phyloP scores from a whole-genome alignment of 163 green algal genomes.

The Chlamydomonas reinhardtii region DNA sequence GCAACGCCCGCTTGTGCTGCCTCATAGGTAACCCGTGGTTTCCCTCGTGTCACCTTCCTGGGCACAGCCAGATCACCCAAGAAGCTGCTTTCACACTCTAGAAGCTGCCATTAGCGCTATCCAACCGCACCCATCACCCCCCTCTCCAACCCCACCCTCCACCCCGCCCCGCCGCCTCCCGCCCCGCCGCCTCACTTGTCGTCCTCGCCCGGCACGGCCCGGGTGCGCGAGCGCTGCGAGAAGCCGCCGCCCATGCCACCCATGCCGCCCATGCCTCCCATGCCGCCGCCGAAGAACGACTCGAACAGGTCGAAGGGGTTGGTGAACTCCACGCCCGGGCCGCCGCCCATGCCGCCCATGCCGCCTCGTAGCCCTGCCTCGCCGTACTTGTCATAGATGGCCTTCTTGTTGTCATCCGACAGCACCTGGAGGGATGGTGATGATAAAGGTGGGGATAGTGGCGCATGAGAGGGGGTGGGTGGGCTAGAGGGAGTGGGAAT shows the following conservation, averaged over 20 bases:
- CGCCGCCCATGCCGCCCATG: conserved; percentile 73
- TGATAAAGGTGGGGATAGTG: no score
- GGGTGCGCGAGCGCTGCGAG: conserved; percentile 55
- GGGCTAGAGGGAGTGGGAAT: not conserved
- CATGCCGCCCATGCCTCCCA: conserved; percentile 76
- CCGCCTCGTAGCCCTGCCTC: conserved; percentile 94
- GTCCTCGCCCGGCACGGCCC: conserved; percentile 86
- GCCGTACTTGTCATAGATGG: conserved; percentile 96
- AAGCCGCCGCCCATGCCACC: conserved; percentile 73
- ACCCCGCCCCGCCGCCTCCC: conserved; percentile 4
- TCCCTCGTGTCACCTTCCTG: no score
- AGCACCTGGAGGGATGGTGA: conserved; percentile 80
- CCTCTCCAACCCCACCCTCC: no score
- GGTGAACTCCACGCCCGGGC: conserved; percentile 76
- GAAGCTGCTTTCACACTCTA: no score
- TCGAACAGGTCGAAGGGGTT: conserved; percentile 99
- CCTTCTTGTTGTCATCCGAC: conserved; percentile 96
- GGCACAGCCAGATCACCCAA: no score
- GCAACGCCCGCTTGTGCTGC: no score
- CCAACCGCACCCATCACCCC: not conserved
- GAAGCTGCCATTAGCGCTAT: no score
- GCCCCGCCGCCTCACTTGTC: conserved; percentile 63
- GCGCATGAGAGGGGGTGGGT: no score
- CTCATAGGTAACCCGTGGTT: no score
- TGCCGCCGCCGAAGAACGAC: conserved; percentile 94